Percentiles rank a stretch among this genome's conserved stretches.
phyloP scores from a whole-genome alignment of 805 yeast genomes.

The Osmozyma mogii region DNA sequence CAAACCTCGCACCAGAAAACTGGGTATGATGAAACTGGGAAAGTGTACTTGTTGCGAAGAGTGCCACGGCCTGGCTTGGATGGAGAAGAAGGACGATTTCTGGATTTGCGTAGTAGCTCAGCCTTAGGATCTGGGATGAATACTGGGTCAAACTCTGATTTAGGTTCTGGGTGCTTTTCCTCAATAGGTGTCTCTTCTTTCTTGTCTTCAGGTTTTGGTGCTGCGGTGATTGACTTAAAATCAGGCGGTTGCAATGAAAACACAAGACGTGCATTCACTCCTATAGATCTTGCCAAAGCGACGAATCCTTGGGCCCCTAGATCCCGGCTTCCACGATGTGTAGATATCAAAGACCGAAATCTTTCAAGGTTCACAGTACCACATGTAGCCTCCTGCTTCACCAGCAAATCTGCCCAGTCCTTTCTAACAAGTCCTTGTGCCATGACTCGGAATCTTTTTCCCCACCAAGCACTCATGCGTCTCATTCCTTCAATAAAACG shows the following conservation, averaged over 20 bases:
- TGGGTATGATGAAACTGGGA: constrained; percentile 42
- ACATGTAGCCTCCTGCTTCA: constrained; percentile 16
- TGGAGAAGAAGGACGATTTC: too few relatives aligned
- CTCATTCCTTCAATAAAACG: constrained; percentile 71
- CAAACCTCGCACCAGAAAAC: constrained; percentile 93
- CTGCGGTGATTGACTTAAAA: constrained; percentile 19
- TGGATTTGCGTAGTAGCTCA: constrained; percentile 14
- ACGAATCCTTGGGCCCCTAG: constrained; percentile 84
- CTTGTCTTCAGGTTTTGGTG: constrained; percentile 2
- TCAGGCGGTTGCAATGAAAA: constrained; percentile 90
- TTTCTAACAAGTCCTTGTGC: constrained; percentile 27
- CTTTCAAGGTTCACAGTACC: constrained; percentile 25
- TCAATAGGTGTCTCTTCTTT: constrained; percentile 2
- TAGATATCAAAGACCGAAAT: constrained; percentile 37
- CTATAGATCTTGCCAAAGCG: constrained; percentile 60
- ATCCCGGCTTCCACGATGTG: constrained; percentile 65
- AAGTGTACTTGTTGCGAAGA: constrained; percentile 6
- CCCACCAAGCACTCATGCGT: constrained; percentile 58
- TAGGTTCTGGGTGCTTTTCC: constrained; percentile 1
- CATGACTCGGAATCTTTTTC: constrained; percentile 42
- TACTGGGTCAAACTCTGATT: constrained; percentile 13
- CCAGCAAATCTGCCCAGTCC: constrained; percentile 26
- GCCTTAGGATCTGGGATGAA: constrained; percentile 12
- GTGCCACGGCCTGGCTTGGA: constrained; percentile 1
- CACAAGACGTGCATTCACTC: constrained; percentile 64